Percentiles rank a stretch among this genome's conserved stretches.
Evolutionary conservation across 1,139 yeast species (phyloP).

Genomic region (Lodderomyces beijingensis): DNA sequence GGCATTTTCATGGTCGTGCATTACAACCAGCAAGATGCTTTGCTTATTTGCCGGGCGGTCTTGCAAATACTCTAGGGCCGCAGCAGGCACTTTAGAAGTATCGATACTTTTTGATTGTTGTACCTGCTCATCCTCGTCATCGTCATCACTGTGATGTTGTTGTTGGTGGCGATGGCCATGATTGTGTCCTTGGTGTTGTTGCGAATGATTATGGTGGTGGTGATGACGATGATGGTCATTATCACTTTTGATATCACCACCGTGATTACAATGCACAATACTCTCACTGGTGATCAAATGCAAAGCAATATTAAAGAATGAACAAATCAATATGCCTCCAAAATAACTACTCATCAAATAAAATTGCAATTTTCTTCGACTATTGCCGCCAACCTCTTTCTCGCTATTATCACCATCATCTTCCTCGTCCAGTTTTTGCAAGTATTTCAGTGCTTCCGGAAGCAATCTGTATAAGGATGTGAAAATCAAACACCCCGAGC

Average conservation of each 20-base stretch:
- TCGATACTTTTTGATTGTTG: not conserved
- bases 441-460: slow-evolving; percentile 56
- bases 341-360: slow-evolving; percentile 49
- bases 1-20: slow-evolving; percentile 66
- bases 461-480: slow-evolving; percentile 72
- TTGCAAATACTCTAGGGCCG: not conserved
- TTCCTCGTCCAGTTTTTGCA: slow-evolving; percentile 5
- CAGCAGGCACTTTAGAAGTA: not conserved
- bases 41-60: not conserved
- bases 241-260: slow-evolving; percentile 16
- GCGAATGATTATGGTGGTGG: slow-evolving; percentile 9
- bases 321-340: slow-evolving; percentile 58
- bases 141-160: not conserved
- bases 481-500: slow-evolving; percentile 74
- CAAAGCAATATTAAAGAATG: slow-evolving; percentile 55
- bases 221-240: slow-evolving; percentile 9
- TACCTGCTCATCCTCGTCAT: not conserved
- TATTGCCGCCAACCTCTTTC: not conserved
- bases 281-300: slow-evolving; percentile 78
- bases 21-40: slow-evolving; percentile 15
- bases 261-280: slow-evolving; percentile 81
- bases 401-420: slow-evolving; percentile 1
- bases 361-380: slow-evolving; percentile 19
- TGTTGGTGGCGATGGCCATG: not conserved
- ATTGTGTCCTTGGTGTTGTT: slow-evolving; percentile 1